These are phyloP conservation scores for Yarrowia sp. DNA, from an alignment of 805 yeast genomes.

Conservation along the genomic window DNA sequence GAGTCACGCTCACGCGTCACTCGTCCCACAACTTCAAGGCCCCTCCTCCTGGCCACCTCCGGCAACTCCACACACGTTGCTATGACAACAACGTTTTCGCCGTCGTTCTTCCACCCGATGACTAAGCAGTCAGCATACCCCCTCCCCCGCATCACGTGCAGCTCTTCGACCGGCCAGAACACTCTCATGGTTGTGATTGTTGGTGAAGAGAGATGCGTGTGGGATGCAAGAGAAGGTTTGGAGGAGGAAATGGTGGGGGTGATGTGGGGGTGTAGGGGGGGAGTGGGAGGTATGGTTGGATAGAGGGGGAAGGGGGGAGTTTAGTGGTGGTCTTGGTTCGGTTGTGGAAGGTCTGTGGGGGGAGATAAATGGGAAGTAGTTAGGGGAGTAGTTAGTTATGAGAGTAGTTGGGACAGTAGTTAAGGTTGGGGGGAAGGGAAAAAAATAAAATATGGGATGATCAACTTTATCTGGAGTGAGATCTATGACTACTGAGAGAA, in stretches of 20 bases:
- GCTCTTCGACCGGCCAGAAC: constrained; percentile 41
- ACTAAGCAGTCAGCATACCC: constrained; percentile 31
- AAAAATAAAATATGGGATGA: too few species aligned
- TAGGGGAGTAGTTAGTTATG: too few species aligned
- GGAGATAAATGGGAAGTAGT: too few species aligned
- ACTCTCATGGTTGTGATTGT: constrained; percentile 31
- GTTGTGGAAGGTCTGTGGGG: too few species aligned
- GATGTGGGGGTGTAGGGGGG: background rate
- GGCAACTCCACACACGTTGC: background rate
- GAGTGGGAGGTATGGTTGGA: too few species aligned
- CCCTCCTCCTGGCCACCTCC: background rate
- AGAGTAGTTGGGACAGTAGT: too few species aligned
- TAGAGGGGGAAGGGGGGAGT: too few species aligned
- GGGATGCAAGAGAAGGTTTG: background rate
- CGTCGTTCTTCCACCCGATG: constrained; percentile 35
- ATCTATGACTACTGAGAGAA: too few species aligned
- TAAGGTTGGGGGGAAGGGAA: too few species aligned
- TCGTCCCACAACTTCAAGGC: background rate
- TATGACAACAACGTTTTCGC: constrained; percentile 21
- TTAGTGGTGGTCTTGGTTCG: too few species aligned
- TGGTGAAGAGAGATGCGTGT: too few species aligned
- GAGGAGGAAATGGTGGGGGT: background rate
- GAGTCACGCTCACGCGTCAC: background rate
- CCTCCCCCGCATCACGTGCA: constrained; percentile 29
- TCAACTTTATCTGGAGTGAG: too few species aligned